A percentile compares a stretch with the other conserved stretches of the same genome.
phyloP scores from a whole-genome alignment of 129 eudicot species.

The Tanacetum coccineum region DNA sequence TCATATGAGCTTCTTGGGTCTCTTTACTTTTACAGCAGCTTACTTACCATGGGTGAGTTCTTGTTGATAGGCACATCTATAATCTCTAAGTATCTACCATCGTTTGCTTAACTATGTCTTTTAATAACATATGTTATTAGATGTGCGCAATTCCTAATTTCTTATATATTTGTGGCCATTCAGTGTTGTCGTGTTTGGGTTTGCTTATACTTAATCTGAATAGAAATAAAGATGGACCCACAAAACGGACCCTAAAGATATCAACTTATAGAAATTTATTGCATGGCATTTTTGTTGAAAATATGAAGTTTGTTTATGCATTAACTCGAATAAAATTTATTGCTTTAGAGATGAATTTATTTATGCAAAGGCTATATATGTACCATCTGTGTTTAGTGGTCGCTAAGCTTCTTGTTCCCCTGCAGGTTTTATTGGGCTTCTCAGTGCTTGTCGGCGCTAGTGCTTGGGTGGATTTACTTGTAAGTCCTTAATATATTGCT shows the following conservation, averaged over 20 bases:
- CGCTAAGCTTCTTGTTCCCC: conserved; percentile 10
- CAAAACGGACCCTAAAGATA: background rate
- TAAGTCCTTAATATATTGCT: conserved; percentile 25
- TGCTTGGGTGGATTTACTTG: conserved; percentile 97
- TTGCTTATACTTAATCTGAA: background rate
- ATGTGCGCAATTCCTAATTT: background rate
- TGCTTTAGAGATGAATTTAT: no score
- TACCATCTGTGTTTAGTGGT: background rate
- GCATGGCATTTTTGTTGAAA: background rate
- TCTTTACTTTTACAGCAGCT: conserved; percentile 97
- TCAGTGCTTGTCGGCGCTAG: conserved; percentile 98
- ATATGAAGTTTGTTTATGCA: background rate
- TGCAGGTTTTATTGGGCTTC: conserved; percentile 94
- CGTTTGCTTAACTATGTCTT: background rate
- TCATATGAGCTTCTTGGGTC: conserved; percentile 98
- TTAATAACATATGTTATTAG: background rate
- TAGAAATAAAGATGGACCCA: background rate
- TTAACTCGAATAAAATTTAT: no score
- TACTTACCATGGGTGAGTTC: conserved; percentile 95
- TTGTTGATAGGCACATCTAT: conserved; percentile 7
- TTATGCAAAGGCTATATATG: background rate
- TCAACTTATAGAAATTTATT: background rate
- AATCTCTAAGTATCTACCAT: background rate
- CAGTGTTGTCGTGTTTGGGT: background rate
- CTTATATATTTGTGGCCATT: background rate